Base-by-base conservation (phyloP, 208 protist species). In the Acanthamoeba lenticulata region DNA sequence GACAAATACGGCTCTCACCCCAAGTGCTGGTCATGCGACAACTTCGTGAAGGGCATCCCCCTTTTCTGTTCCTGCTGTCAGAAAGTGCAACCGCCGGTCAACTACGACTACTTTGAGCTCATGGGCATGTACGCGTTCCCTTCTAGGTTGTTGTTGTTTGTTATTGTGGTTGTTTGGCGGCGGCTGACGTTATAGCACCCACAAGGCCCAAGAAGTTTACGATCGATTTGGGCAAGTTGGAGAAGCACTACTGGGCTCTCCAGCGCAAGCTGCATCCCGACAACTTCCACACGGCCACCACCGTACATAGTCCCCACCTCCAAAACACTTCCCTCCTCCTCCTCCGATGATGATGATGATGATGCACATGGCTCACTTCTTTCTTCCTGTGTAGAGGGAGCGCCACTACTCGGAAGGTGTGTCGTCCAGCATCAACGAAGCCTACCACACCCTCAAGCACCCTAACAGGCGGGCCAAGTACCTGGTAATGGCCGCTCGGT, bases 41-140 rank as follows among this genome's bases (percentile, higher is more conserved):
- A 83, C 27, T 83, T 83, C 40, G 44, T 83, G 19, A 42, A 83
- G 74, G 42, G 44, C 15, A 83, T 52, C 74, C 29, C 74, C 1
- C 74, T 83, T 1, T 83, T 83, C 74, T 83, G 74, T 38, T 15
- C 74, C 3, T 55, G 42, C 74, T 83, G 74, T 38, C 36, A 83
- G 42, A 83, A 83, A 36, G 74, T 83, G 32, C 74, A 83, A 27
- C 74, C 74, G 27, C 74, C 74, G 36, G 27, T 21, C 38, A 44
- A 44, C 74, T 83, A 55, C 74, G 44, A 83, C 74, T 83, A 40
- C 74, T 83, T 83, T n/a, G 74, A 83, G 29, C 74, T 83, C 42
- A 29, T 83, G 42, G 74, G 74, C 74, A 83, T 83, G 74, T 83
- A 83, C 74, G 40, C 7, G 21, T 6, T 21, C 57, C n/a, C 57